Conservation (phyloP, 2,329 filamentous ascomycete genomes). For the Aspergillus thermomutatus region DNA sequence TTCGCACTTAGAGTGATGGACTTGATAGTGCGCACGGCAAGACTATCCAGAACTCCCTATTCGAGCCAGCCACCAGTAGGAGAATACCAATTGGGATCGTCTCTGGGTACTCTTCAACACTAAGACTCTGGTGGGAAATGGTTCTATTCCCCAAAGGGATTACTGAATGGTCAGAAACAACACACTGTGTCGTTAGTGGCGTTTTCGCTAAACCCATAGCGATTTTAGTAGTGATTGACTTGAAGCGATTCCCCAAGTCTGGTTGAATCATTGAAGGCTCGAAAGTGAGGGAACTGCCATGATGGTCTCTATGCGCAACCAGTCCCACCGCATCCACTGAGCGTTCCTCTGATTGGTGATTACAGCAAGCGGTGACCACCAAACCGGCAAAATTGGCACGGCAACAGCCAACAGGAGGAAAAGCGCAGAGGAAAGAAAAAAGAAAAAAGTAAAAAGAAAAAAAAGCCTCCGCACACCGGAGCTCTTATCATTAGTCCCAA, state of each 20-base stretch:
- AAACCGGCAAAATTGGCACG: not conserved
- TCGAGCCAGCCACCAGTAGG: not conserved
- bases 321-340: not conserved
- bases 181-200: not conserved
- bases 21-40: no score
- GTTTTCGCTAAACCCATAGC: not conserved
- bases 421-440: not conserved
- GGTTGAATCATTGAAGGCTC: not conserved
- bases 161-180: not conserved
- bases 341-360: constrained; percentile 6
- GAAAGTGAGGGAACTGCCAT: not conserved
- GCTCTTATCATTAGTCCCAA: constrained; percentile 23
- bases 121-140: not conserved
- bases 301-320: not conserved
- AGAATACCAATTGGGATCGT: not conserved
- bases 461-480: constrained; percentile 27
- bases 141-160: not conserved
- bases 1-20: no score
- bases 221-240: not conserved
- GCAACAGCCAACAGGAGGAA: not conserved
- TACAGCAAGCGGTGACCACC: constrained; percentile 11
- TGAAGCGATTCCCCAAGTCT: not conserved
- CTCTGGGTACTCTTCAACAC: not conserved
- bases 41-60: no score
- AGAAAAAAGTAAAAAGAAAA: constrained; percentile 7